These are phyloP conservation scores for Aspergillus neoniger DNA, from an alignment of 2,329 filamentous ascomycete genomes.

Conservation along the genomic window DNA sequence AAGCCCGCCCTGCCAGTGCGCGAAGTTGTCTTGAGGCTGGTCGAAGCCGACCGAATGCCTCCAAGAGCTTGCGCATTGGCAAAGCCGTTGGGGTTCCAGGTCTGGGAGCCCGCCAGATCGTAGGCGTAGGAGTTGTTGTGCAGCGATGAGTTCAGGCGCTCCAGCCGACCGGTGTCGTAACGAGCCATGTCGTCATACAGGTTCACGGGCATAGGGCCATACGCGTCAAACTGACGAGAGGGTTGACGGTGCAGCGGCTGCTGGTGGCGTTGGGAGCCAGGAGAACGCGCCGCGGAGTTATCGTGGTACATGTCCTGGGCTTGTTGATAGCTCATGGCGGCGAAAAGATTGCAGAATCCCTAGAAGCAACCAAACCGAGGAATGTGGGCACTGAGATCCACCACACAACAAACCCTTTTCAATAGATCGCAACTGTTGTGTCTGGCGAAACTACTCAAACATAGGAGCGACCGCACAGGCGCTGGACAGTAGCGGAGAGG, in stretches of 20 bases:
- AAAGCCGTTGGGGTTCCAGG: conserved; percentile 78
- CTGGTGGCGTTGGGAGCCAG: conserved; percentile 69
- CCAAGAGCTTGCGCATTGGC: conserved; percentile 66
- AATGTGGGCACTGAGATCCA: conserved; percentile 36
- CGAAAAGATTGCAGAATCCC: conserved; percentile 27
- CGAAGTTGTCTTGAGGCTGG: conserved; percentile 58
- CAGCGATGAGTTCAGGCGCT: conserved; percentile 60
- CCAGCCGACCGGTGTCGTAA: conserved; percentile 58
- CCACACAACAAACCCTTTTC: conserved; percentile 30
- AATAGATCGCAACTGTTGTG: conserved; percentile 21
- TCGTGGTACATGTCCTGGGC: conserved; percentile 64
- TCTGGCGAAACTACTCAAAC: conserved; percentile 32
- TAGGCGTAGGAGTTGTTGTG: conserved; percentile 65
- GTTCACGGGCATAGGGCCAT: conserved; percentile 65
- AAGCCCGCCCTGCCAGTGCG: conserved; percentile 60
- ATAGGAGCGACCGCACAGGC: conserved; percentile 32
- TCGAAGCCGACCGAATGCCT: conserved; percentile 59
- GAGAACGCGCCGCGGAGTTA: conserved; percentile 69
- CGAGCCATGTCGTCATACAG: conserved; percentile 71
- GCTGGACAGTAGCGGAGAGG: conserved; percentile 5
- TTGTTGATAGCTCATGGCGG: conserved; percentile 43
- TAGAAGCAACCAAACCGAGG: conserved; percentile 26
- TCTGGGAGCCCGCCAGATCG: conserved; percentile 68
- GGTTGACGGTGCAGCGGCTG: conserved; percentile 68
- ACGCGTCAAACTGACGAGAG: conserved; percentile 76